Conservation (phyloP, 331 rosid species). For the Telfairia occidentalis region DNA sequence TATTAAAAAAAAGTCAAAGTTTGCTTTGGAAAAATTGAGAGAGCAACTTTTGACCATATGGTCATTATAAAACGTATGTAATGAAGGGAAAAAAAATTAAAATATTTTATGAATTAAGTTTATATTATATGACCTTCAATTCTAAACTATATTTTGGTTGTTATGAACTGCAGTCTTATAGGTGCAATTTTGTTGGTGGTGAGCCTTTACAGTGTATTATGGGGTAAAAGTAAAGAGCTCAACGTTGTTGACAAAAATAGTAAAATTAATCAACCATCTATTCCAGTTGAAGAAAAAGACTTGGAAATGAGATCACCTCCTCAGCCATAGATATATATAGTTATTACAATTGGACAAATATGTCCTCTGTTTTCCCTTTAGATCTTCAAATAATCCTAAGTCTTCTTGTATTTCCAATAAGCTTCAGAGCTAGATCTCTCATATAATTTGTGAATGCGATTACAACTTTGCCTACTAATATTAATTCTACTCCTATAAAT, state of each 20-base stretch:
- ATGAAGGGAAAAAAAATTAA: not conserved
- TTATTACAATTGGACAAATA: not conserved
- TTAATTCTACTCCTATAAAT: too few species aligned
- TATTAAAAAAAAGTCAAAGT: too few species aligned
- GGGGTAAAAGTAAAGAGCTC: constrained; percentile 28
- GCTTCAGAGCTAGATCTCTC: not conserved
- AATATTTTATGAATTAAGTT: not conserved
- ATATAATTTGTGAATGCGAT: too few species aligned
- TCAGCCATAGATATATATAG: not conserved
- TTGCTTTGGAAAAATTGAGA: too few species aligned
- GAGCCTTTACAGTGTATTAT: constrained; percentile 29
- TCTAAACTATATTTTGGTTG: not conserved
- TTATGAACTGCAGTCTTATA: constrained; percentile 19
- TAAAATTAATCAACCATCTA: not conserved
- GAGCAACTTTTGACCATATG: too few species aligned
- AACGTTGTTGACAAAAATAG: not conserved
- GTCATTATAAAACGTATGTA: not conserved
- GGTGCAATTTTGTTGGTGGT: constrained; percentile 29
- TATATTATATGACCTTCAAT: too few species aligned
- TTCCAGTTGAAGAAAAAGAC: not conserved
- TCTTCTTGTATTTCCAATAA: not conserved
- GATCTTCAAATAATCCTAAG: too few species aligned
- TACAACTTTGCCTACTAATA: too few species aligned
- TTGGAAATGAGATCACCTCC: not conserved
- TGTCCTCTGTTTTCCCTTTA: not conserved